Base-by-base conservation (phyloP, 176 grass and related monocot species). In the Rhynchospora tenuis region DNA sequence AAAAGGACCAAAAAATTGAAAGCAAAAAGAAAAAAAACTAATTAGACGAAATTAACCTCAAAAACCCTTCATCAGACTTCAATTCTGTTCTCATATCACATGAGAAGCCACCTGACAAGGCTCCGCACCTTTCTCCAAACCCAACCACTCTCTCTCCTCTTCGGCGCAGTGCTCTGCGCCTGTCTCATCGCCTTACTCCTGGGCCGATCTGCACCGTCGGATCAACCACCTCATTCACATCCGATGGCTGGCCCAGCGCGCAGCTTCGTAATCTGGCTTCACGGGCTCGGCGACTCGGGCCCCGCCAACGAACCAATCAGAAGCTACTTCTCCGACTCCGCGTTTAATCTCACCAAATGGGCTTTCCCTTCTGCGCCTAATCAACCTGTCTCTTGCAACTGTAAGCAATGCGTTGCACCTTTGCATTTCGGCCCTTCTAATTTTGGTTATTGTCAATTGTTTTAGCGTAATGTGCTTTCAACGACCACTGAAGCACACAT, bases 201-300 rank as follows among this genome's bases (percentile, higher is more conserved):
- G 83, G n/a, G 70, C 81, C 28, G 83, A 79, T 88, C 87, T 62
- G 56, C 59, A 24, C 81, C 56, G 63, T 78, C 76, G 15, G 76
- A 79, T 79, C 42, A 62, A 9, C 7, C 86, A 77, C 59, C 1
- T 51, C 51, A 26, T 77, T 4, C 15, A 20, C 54, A 55, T 58
- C 84, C 9, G 23, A 85, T 86, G 75, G 86, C 86, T 4, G 84
- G 60, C 0, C 87, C 88, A 45, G 86, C 82, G 76, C 87, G 86
- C 59, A 95, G 91, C 86, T 99, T 95, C 80, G 80, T 99, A 15
- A 80, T 95, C 28, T 95, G 91, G 96, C 91, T 99, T 9, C 96
- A 99, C 84, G 96, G 96, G 9, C 84, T 99, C 9, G 93, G 93
- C 64, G 96, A 98, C 84, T 95, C 96, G 42, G 96, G 93, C 64